These are phyloP conservation scores for Galerina sulciceps DNA, from an alignment of 768 basidiomycete genomes.

Conservation along the genomic window DNA sequence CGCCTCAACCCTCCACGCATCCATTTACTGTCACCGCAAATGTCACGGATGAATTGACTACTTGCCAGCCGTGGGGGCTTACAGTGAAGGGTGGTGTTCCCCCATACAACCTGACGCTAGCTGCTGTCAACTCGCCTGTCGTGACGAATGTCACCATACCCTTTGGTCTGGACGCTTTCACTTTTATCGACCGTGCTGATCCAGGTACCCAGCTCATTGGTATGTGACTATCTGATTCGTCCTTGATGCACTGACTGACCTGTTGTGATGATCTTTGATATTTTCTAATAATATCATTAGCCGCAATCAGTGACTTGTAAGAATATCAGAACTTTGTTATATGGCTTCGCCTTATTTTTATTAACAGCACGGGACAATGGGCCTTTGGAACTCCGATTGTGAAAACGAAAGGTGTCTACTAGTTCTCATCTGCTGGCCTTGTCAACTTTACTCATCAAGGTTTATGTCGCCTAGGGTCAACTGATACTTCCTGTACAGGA, in stretches of 20 bases:
- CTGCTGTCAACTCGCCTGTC: conserved; percentile 37
- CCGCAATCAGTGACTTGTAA: conserved; percentile 45
- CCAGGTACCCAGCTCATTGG: conserved; percentile 43
- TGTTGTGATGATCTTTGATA: conserved; percentile 4
- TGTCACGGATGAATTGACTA: conserved; percentile 38
- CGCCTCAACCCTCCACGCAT: conserved; percentile 20
- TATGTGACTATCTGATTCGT: conserved; percentile 28
- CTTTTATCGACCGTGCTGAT: conserved; percentile 45
- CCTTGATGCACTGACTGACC: not conserved
- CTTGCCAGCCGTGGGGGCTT: conserved; percentile 53
- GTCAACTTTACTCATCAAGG: not conserved
- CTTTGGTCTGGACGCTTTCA: conserved; percentile 39
- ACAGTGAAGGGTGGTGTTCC: conserved; percentile 45
- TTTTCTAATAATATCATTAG: conserved; percentile 25
- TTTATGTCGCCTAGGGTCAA: conserved; percentile 23
- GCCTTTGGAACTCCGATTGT: conserved; percentile 35
- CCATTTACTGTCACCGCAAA: conserved; percentile 41
- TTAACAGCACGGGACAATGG: conserved; percentile 43
- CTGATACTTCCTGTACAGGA: conserved; percentile 34
- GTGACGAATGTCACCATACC: conserved; percentile 47
- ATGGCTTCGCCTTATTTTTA: not conserved
- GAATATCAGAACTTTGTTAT: conserved; percentile 29
- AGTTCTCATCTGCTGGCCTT: conserved; percentile 7
- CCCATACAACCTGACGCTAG: conserved; percentile 49
- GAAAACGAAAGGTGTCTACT: conserved; percentile 34